These are phyloP conservation scores for Chaetomiaceae sp. DNA, from an alignment of 2,329 filamentous ascomycete genomes.

Conservation along the genomic window DNA sequence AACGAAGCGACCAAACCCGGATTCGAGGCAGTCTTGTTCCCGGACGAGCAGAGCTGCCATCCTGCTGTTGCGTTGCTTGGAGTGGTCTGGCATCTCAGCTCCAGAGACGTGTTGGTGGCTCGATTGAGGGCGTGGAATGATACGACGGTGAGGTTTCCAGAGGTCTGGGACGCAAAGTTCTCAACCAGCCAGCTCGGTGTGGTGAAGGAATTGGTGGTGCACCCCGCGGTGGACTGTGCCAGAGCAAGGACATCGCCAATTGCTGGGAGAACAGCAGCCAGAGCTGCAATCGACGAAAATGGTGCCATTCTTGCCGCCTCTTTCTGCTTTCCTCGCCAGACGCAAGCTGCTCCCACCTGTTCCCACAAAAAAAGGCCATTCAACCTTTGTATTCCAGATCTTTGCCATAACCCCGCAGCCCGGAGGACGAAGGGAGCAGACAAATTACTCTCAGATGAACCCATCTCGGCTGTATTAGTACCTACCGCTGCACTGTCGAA, in stretches of 20 bases:
- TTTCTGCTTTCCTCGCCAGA: neutral
- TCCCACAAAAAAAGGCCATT: neutral
- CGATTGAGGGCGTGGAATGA: conserved; percentile 21
- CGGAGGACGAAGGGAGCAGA: neutral
- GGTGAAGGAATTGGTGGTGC: conserved; percentile 26
- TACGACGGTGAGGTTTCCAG: conserved; percentile 6
- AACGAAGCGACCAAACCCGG: conserved; percentile 1
- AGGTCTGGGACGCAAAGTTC: conserved; percentile 14
- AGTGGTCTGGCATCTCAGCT: conserved; percentile 10
- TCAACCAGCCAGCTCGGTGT: conserved; percentile 27
- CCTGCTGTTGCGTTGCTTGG: neutral
- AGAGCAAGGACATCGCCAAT: neutral
- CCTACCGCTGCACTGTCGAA: neutral
- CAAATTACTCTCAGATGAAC: neutral
- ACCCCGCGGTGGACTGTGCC: conserved; percentile 12
- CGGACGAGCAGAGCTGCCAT: conserved; percentile 10
- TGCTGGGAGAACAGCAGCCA: conserved; percentile 5
- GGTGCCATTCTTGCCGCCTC: neutral
- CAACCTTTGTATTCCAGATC: neutral
- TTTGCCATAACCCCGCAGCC: conserved; percentile 1
- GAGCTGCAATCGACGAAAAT: neutral
- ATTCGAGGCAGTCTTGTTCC: neutral
- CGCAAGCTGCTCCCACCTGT: neutral
- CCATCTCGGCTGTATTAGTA: conserved; percentile 1
- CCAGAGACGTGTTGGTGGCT: conserved; percentile 22